Conservation (phyloP, 2,329 filamentous ascomycete genomes). For the Sporothrix humicola region DNA sequence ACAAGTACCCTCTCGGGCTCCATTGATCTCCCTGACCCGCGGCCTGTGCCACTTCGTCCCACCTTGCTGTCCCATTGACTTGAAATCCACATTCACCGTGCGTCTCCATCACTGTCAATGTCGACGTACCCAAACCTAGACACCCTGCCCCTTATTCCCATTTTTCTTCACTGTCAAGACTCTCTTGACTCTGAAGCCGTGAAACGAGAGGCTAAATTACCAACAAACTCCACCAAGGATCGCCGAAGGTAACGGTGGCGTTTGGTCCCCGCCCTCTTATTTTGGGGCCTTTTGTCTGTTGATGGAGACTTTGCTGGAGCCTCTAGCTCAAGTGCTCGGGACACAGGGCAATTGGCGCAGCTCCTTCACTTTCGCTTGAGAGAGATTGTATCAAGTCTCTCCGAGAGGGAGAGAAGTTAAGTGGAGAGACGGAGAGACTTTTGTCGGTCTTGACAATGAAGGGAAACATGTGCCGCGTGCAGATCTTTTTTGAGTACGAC, state of each 20-base stretch:
- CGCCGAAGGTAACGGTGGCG: conserved; percentile 11
- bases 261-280: not conserved
- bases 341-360: not conserved
- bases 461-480: not conserved
- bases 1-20: not conserved
- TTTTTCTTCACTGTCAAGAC: not conserved
- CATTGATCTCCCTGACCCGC: conserved; percentile 8
- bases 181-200: not conserved
- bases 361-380: conserved; percentile 14
- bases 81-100: no score
- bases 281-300: not conserved
- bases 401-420: no score
- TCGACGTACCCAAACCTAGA: not conserved
- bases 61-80: not conserved
- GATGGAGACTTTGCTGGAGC: no score
- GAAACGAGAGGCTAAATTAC: no score
- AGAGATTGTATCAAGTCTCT: not conserved
- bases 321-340: not conserved
- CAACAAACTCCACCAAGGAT: not conserved
- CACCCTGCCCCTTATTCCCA: not conserved
- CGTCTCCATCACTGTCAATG: not conserved
- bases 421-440: not conserved
- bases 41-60: conserved; percentile 20
- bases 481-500: not conserved
- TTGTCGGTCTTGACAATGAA: not conserved